Conservation (phyloP, 140 eudicot species). For the Flaveria floridana region DNA sequence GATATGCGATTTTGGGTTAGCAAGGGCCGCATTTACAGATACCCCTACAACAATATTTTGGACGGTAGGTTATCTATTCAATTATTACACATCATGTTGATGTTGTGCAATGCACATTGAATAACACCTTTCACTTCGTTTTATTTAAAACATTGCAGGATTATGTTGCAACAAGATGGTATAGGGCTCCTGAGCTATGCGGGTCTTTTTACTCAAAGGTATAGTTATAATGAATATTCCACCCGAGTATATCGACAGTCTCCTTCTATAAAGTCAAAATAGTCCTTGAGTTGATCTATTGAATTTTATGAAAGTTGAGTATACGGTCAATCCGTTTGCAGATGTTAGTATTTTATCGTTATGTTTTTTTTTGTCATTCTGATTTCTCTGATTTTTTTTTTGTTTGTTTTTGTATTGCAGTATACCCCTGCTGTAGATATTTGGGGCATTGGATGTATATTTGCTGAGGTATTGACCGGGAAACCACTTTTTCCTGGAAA, state of each 20-base stretch:
- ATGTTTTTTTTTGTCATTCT: too few relatives aligned
- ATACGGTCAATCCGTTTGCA: neutral
- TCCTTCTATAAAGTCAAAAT: neutral
- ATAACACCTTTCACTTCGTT: neutral
- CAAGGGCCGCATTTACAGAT: conserved; percentile 84
- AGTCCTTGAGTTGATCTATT: too few relatives aligned
- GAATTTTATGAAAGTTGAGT: too few relatives aligned
- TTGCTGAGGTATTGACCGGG: conserved; percentile 85
- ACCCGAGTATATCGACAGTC: neutral
- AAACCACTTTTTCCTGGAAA: conserved; percentile 90
- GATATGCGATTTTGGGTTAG: conserved; percentile 88
- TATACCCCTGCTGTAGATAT: conserved; percentile 92
- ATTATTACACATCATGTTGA: neutral
- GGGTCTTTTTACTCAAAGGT: conserved; percentile 92
- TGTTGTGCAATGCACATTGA: conserved; percentile 16
- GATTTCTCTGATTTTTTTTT: neutral
- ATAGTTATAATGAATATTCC: neutral
- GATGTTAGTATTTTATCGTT: neutral
- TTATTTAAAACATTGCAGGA: conserved; percentile 47
- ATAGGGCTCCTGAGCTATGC: conserved; percentile 88
- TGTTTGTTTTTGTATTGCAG: conserved; percentile 36
- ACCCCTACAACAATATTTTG: conserved; percentile 83
- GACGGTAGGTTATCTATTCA: conserved; percentile 56
- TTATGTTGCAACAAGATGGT: conserved; percentile 95
- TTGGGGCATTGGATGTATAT: conserved; percentile 93